Base-by-base conservation (phyloP, 768 basidiomycete species). In the Podaxis sp. region DNA sequence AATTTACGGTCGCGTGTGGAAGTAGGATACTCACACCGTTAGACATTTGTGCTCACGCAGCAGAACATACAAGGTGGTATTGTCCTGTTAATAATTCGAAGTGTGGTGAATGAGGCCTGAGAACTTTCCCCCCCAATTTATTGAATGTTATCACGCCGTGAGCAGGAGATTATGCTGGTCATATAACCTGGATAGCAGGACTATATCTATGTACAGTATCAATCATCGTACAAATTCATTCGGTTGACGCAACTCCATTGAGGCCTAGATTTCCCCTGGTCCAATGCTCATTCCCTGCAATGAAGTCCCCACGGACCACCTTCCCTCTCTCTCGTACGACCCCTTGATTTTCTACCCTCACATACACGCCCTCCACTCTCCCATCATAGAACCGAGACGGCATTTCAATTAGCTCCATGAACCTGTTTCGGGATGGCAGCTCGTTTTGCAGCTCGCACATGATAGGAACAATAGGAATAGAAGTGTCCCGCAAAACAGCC, bases 231-330 rank as follows among this genome's bases (percentile, higher is more conserved):
- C 70, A 70, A 61, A 68, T 19, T 8, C 22, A 24, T 3, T 50
- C 19, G 9, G 19, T 27, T 3, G 49, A 25, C 13, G 24, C 12
- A 22, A 50, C 13, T 15, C 22, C 49, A 24, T 50, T 50, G 49
- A 27, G 54, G 1, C 38, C 17, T 3, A 58, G 6, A 11, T 70
- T 73, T 0, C 79, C 81, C 68, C 74, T 79, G 9, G 77, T 78
- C 85, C 85, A 87, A 67, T 86, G 85, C 63, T 86, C 83, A 66
- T 87, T 85, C 2, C 86, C 85, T 58, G 84, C 76, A 65, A 87
- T 85, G 64, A 87, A 86, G 69, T 86, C 85, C 9, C 77, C 77
- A 25, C 85, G 73, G 11, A 87, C 86, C 4, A 87, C 78, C 70
- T 87, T 86, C 2, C 81, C 81, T 59, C 85, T 74, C 41, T 62